phyloP scores from a whole-genome alignment of 768 basidiomycete species.

The Asterophora parasitica region DNA sequence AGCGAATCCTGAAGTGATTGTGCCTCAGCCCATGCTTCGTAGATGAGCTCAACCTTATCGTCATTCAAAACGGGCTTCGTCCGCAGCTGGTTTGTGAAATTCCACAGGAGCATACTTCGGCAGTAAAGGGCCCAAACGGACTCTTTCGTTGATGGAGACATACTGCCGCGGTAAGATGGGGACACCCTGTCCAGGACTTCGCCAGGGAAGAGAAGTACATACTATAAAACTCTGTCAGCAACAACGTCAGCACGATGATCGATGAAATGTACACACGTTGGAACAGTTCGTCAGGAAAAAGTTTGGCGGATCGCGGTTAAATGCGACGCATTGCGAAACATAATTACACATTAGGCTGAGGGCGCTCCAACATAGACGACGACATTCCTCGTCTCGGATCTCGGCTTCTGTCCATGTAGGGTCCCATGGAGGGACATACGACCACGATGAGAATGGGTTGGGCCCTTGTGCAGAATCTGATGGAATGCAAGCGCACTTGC shows the following conservation, averaged over 20 bases:
- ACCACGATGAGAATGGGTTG: conserved; percentile 39
- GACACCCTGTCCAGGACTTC: conserved; percentile 55
- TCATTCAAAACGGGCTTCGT: conserved; percentile 38
- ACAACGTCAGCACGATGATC: conserved; percentile 1
- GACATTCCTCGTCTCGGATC: conserved; percentile 61
- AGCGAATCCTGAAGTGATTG: conserved; percentile 63
- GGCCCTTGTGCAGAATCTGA: conserved; percentile 29
- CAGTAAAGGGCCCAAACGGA: conserved; percentile 81
- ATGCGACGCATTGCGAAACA: conserved; percentile 63
- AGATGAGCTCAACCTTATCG: conserved; percentile 54
- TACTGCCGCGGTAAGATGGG: conserved; percentile 31
- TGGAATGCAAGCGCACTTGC: conserved; percentile 45
- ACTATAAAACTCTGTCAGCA: conserved; percentile 34
- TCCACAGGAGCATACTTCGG: conserved; percentile 79
- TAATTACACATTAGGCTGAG: conserved; percentile 65
- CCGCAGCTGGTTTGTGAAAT: conserved; percentile 54
- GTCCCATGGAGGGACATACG: conserved; percentile 59
- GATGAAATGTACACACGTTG: conserved; percentile 45
- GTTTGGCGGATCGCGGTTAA: conserved; percentile 50
- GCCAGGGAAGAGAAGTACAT: conserved; percentile 66
- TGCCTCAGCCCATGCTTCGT: conserved; percentile 63
- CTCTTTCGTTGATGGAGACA: conserved; percentile 60
- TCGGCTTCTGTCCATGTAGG: conserved; percentile 49
- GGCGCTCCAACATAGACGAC: conserved; percentile 75
- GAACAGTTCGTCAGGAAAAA: conserved; percentile 60